A percentile compares a stretch with the other conserved stretches of the same genome.
Evolutionary conservation across 1,284 basidiomycete species (phyloP).

Genomic region (Ustilago cynodontis): DNA sequence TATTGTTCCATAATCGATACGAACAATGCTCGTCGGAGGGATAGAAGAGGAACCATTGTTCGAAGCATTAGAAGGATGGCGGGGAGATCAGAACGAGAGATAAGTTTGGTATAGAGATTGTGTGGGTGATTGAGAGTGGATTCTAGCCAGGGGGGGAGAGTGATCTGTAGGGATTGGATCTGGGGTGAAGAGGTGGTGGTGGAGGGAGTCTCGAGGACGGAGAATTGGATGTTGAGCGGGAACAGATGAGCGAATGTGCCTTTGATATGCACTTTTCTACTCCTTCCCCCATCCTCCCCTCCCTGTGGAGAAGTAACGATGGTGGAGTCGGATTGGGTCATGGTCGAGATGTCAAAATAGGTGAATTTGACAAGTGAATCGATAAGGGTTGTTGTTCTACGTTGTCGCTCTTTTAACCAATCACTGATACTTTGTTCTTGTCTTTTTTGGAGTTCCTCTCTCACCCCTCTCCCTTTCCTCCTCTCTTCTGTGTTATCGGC

Average conservation of each 20-base stretch:
- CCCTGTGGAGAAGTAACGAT: background rate
- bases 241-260: conserved; percentile 26
- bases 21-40: conserved; percentile 29
- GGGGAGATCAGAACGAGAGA: conserved; percentile 29
- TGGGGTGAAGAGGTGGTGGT: conserved; percentile 9
- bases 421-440: conserved; percentile 12
- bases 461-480: background rate
- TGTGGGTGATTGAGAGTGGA: conserved; percentile 1
- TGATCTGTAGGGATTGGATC: conserved; percentile 13
- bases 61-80: conserved; percentile 39
- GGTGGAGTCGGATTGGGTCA: conserved; percentile 20
- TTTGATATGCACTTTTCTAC: background rate
- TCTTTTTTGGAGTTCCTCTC: background rate
- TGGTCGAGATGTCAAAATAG: conserved; percentile 20
- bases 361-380: conserved; percentile 14
- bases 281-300: background rate
- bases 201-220: conserved; percentile 16
- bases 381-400: conserved; percentile 11
- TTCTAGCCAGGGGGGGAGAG: conserved; percentile 20
- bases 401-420: conserved; percentile 28
- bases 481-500: background rate
- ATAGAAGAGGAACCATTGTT: conserved; percentile 29
- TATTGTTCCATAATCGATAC: conserved; percentile 29
- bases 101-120: background rate
- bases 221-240: conserved; percentile 16